Evolutionary conservation across 176 grass and related monocot genomes (phyloP), one percentile per base, ranked within the genome.

Genomic region (Lolium rigidum): DNA sequence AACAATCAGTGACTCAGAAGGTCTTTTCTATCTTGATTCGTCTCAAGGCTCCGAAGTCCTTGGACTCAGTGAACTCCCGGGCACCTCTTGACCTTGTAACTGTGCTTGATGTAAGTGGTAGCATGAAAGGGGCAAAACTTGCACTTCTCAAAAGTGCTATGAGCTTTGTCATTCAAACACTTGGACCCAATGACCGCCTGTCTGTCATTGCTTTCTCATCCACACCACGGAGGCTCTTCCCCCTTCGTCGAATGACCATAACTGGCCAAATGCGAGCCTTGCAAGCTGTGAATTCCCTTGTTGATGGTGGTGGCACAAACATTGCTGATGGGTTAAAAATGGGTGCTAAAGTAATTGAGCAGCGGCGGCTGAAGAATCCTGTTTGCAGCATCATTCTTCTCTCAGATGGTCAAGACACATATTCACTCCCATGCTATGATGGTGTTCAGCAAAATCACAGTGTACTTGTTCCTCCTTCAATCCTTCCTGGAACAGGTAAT

Each of bases 371-470:
- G 25, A 96, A 90, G 88, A 99, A 96, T 52, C 82, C 94, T 64
- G 82, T 99, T 28, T 90, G 94, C 76, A 99, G 97, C 59, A 90
- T 98, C 57, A 94, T 96, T 28, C 88, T 98, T 78, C 92, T 98
- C 6, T 98, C 97, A 44, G 97, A 98, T 84, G 97, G 97, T 37
- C 94, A 92, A 70, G 97, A 96, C 46, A 98, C 97, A n/a, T 87
- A 88, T 47, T 93, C 73, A 9, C 50, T 90, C 21, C 25, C 72
- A 39, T 20, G 78, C 7, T 77, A 44, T 70, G 77, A 63, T 12
- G 84, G 74, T 44, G 55, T 6, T 52, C 59, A 75, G 26, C n/a
- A 47, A 49, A 85, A 92, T 52, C 93, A 92, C 70, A 82, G 83
- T 31, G 20, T 59, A 16, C 90, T 98, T 28, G 75, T 95, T 28